phyloP scores from a whole-genome alignment of 306 rosid species.

The Vigna reflexopilosa region DNA sequence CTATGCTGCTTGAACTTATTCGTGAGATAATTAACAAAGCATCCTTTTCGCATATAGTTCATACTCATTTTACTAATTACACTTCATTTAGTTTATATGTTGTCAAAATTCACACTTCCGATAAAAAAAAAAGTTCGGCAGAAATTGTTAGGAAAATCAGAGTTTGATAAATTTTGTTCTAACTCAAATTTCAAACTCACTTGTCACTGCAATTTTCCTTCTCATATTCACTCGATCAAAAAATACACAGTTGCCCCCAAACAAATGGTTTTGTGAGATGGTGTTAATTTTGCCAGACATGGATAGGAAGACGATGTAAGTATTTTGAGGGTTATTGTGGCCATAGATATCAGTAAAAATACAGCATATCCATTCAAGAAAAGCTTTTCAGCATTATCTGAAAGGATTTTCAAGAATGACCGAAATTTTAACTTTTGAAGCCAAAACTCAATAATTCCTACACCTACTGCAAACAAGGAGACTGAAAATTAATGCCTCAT shows the following conservation, averaged over 20 bases:
- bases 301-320: not conserved
- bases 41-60: not conserved
- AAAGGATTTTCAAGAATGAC: slow-evolving; percentile 31
- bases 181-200: too few relatives aligned
- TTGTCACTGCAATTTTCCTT: not conserved
- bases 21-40: too few relatives aligned
- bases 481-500: slow-evolving; percentile 47
- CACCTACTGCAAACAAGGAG: slow-evolving; percentile 15
- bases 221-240: not conserved
- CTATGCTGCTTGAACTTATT: too few relatives aligned
- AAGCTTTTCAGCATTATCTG: not conserved
- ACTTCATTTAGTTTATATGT: too few relatives aligned
- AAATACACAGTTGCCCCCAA: too few relatives aligned
- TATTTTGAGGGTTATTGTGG: not conserved
- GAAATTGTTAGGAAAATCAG: too few relatives aligned
- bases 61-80: too few relatives aligned
- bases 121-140: too few relatives aligned
- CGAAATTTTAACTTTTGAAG: slow-evolving; percentile 25
- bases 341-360: not conserved
- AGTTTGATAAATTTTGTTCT: too few relatives aligned
- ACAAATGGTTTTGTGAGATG: not conserved
- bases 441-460: slow-evolving; percentile 39
- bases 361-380: not conserved
- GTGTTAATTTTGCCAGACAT: not conserved
- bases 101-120: too few relatives aligned